A percentile compares a stretch with the other conserved stretches of the same genome.
These are phyloP conservation scores for Salix exigua DNA, from an alignment of 345 rosid genomes.

Conservation along the genomic window DNA sequence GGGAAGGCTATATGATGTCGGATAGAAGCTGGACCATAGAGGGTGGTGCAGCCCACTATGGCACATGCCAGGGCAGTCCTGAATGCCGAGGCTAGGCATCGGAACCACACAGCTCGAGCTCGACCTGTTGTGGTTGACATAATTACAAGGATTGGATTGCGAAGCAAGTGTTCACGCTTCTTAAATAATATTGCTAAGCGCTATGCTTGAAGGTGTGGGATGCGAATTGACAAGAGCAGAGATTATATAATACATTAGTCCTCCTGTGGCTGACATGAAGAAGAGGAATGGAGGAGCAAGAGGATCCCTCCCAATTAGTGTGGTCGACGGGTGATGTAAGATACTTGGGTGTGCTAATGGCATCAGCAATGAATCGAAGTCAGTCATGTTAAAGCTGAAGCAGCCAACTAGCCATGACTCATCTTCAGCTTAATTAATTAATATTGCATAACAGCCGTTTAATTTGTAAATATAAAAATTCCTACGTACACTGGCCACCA, in stretches of 20 bases:
- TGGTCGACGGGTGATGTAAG: not conserved
- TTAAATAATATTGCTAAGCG: not conserved
- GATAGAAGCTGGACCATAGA: slow-evolving; percentile 59
- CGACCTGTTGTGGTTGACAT: slow-evolving; percentile 23
- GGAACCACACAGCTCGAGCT: slow-evolving; percentile 53
- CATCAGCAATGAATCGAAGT: not conserved
- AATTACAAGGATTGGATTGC: not conserved
- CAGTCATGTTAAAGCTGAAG: not conserved
- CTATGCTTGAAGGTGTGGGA: not conserved
- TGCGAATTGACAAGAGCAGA: not conserved
- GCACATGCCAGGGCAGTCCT: slow-evolving; percentile 76
- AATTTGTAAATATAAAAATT: not conserved
- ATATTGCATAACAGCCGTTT: not conserved
- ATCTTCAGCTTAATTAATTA: not conserved
- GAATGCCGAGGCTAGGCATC: slow-evolving; percentile 63
- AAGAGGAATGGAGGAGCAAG: not conserved
- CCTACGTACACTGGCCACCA: no score
- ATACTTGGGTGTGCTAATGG: not conserved
- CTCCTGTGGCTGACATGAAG: not conserved
- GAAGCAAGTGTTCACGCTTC: not conserved
- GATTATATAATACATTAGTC: not conserved
- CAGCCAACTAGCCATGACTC: not conserved
- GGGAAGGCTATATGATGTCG: slow-evolving; percentile 53
- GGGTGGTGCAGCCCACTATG: slow-evolving; percentile 57
- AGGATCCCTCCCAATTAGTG: not conserved